phyloP scores from a whole-genome alignment of 2,329 filamentous ascomycete genomes.

The Ramularia endophylla region DNA sequence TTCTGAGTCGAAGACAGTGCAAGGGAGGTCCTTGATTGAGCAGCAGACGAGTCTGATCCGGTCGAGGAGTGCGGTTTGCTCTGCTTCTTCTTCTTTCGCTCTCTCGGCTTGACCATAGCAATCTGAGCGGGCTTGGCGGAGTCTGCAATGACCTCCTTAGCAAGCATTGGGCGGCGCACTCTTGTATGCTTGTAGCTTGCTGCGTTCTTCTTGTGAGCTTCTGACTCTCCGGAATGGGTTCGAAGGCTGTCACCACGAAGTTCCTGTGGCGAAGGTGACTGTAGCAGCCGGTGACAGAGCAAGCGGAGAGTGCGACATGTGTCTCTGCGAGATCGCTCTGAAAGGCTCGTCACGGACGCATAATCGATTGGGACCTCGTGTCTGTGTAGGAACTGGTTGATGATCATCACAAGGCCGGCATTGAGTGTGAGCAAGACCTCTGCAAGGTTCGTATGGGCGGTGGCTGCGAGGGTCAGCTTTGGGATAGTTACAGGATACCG shows the following conservation, averaged over 20 bases:
- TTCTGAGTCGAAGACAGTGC: too few relatives aligned
- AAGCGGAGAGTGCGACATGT: slow-evolving; percentile 38
- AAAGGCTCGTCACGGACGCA: slow-evolving; percentile 38
- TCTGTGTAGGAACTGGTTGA: slow-evolving; percentile 38
- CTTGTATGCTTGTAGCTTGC: slow-evolving; percentile 11
- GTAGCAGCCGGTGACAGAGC: slow-evolving; percentile 29
- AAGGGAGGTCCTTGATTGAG: too few relatives aligned
- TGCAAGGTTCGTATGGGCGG: slow-evolving; percentile 41
- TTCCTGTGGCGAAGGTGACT: neutral
- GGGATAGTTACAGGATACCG: too few relatives aligned
- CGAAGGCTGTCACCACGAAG: neutral
- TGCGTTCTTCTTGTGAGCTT: neutral
- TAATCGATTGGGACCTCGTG: slow-evolving; percentile 35
- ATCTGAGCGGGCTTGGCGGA: slow-evolving; percentile 24
- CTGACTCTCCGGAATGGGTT: neutral
- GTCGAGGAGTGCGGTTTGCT: neutral
- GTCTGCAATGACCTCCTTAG: slow-evolving; percentile 26
- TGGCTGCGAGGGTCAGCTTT: slow-evolving; percentile 33
- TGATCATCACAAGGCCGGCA: slow-evolving; percentile 42
- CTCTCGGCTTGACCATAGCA: slow-evolving; percentile 23
- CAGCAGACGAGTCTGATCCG: too few relatives aligned
- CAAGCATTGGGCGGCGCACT: slow-evolving; percentile 20
- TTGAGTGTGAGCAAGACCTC: slow-evolving; percentile 43
- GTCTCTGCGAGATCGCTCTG: slow-evolving; percentile 41
- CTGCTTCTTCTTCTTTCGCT: slow-evolving; percentile 15